phyloP scores from a whole-genome alignment of 441 rosid species.

The Erodium trifolium region DNA sequence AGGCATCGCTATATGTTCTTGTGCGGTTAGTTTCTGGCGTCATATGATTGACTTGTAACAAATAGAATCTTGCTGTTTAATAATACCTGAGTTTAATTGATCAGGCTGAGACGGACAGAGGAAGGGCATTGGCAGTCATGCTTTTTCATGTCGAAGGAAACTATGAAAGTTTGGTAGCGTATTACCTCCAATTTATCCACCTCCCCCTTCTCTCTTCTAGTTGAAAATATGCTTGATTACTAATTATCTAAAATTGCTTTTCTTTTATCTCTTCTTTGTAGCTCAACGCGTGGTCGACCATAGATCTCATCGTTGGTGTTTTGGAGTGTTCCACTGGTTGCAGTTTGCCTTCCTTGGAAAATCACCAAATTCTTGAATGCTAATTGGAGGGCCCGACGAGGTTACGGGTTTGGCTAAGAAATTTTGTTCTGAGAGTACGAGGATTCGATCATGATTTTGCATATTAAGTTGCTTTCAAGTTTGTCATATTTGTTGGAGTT shows the following conservation, averaged over 20 bases:
- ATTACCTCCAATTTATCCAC: background rate
- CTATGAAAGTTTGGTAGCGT: slow-evolving; percentile 61
- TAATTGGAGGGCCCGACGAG: slow-evolving; percentile 23
- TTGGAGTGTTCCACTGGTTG: slow-evolving; percentile 93
- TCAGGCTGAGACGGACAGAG: slow-evolving; percentile 84
- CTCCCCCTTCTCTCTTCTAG: too few relatives aligned
- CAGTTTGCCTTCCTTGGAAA: slow-evolving; percentile 69
- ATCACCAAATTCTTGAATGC: slow-evolving; percentile 50
- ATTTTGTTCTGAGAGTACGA: slow-evolving; percentile 45
- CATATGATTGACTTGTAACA: background rate
- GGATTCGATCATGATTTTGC: slow-evolving; percentile 27
- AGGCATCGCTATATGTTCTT: slow-evolving; percentile 68
- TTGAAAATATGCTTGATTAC: too few relatives aligned
- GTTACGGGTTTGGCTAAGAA: slow-evolving; percentile 35
- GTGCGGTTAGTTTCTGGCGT: slow-evolving; percentile 59
- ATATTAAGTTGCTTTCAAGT: slow-evolving; percentile 21
- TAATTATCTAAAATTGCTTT: background rate
- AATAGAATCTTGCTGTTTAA: background rate
- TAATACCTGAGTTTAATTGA: slow-evolving; percentile 14
- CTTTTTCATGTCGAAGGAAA: slow-evolving; percentile 76
- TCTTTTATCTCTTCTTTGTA: slow-evolving; percentile 21
- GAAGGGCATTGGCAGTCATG: slow-evolving; percentile 87
- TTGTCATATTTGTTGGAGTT: slow-evolving; percentile 26
- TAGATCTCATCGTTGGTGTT: slow-evolving; percentile 74
- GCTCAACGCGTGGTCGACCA: slow-evolving; percentile 66